Evolutionary conservation across 306 rosid species (phyloP), one percentile per base, ranked within the genome.

Genomic region (Cucumis hystrix): DNA sequence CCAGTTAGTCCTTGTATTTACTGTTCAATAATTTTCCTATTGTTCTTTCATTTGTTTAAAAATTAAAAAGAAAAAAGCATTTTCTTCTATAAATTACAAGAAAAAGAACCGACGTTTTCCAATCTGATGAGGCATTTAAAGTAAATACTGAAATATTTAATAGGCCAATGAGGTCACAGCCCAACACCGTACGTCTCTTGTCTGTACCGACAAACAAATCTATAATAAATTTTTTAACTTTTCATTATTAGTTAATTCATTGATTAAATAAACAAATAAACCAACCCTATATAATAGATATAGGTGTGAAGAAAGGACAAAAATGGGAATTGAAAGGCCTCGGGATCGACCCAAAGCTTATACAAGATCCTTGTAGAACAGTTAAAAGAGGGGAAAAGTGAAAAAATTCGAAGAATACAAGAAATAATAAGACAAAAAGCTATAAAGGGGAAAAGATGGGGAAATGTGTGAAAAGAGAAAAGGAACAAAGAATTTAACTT

Each of bases 401-500:
- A 39, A 39, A 23, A 65, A 15, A 9, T 8, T 41, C 5, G 17
- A 16, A 25, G 14, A 49, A 0, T 71, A 71, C 76, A 49, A 21
- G 9, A 47, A 71, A 47, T 25, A 71, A 49, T 8, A 49, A 25
- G 58, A 47, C 23, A 71, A 43, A 21, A 65, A 33, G 51, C 23
- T 65, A 18, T 3, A 65, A 65, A 52, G 6, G 59, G 37, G 17
- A 8, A 23, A 41, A 23, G 20, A 39, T 40, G 30, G 0, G 25
- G 20, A 18, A 35, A 18, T 2, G 18, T 4, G 71, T 33, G 33
- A 10, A 39, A 11, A 11, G 52, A 43, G 56, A 67, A 2, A 43
- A 61, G 20, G 33, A 74, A 49, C 41, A 30, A 56, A 56, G 51
- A 56, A 74, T 39, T 56, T 75, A 83, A 74, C 68, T 85, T 41